phyloP scores from a whole-genome alignment of 768 basidiomycete genomes.

The Podaxis mareebaensis region DNA sequence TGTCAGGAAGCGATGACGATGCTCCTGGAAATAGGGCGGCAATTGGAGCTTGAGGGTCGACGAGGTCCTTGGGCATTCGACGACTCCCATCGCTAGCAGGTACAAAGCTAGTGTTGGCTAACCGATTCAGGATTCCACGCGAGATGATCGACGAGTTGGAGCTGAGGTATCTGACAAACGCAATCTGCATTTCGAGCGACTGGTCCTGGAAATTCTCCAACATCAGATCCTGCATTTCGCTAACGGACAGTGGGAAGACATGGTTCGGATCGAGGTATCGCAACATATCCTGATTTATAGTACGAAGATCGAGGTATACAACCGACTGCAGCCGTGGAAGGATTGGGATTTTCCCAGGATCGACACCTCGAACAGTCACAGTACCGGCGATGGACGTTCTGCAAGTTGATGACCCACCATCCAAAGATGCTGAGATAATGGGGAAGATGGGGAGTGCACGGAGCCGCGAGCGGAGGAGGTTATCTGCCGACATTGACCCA shows the following conservation, averaged over 20 bases:
- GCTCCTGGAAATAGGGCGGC: constrained; percentile 26
- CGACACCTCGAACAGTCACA: not conserved
- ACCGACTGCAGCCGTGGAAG: constrained; percentile 2
- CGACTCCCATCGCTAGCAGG: constrained; percentile 20
- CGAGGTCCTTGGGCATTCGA: constrained; percentile 24
- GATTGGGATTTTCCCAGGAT: not conserved
- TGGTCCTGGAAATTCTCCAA: constrained; percentile 9
- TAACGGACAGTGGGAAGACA: constrained; percentile 17
- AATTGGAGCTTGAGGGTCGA: constrained; percentile 35
- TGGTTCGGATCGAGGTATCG: constrained; percentile 22
- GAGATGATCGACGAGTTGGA: constrained; percentile 25
- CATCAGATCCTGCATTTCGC: constrained; percentile 6
- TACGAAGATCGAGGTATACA: not conserved
- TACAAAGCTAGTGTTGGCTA: constrained; percentile 31
- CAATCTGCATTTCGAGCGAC: constrained; percentile 10
- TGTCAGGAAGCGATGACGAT: constrained; percentile 18
- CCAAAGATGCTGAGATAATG: constrained; percentile 20
- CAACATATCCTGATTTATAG: constrained; percentile 7
- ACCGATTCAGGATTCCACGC: constrained; percentile 22
- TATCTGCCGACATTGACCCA: constrained; percentile 15
- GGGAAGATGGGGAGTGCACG: constrained; percentile 32
- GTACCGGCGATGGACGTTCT: not conserved
- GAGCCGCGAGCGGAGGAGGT: constrained; percentile 14
- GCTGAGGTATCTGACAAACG: constrained; percentile 20
- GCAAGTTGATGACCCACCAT: not conserved